phyloP scores from a whole-genome alignment of 257 asterid genomes.

The Fraxinus pennsylvanica region DNA sequence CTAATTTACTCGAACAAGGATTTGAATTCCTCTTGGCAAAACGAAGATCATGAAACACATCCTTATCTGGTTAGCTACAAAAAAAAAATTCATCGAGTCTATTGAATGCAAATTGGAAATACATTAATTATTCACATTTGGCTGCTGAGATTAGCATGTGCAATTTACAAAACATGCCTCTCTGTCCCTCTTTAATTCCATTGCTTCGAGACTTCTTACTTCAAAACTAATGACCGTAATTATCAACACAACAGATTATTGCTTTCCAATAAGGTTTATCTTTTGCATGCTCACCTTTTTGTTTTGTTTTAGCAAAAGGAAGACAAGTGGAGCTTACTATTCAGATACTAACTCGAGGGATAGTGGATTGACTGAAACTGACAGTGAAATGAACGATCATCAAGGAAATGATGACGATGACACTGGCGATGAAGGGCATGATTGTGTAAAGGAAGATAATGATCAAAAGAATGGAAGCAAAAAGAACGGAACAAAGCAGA shows the following conservation, averaged over 20 bases:
- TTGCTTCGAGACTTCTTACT: not conserved
- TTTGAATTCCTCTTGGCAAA: not conserved
- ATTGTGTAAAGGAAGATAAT: constrained; percentile 27
- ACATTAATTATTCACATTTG: not conserved
- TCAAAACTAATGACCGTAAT: not conserved
- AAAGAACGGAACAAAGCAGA: constrained; percentile 26
- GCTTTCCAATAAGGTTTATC: not conserved
- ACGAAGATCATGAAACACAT: not conserved
- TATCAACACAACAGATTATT: not conserved
- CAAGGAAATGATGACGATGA: constrained; percentile 32
- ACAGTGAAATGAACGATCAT: constrained; percentile 23
- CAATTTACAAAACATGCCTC: not conserved
- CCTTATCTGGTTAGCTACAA: not conserved
- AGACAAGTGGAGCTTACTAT: constrained; percentile 35
- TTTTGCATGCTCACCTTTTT: not conserved
- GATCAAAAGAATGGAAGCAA: constrained; percentile 22
- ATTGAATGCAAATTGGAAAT: not conserved
- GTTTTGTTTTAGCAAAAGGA: constrained; percentile 50
- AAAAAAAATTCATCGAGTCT: not conserved
- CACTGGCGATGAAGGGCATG: constrained; percentile 39
- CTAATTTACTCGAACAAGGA: not conserved
- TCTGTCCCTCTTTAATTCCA: not conserved
- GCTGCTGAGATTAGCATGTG: not conserved
- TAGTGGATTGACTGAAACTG: constrained; percentile 41
- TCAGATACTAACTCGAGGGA: constrained; percentile 36